Evolutionary conservation across 495 filamentous ascomycete species (phyloP).

Genomic region (Articulospora tetracladia): DNA sequence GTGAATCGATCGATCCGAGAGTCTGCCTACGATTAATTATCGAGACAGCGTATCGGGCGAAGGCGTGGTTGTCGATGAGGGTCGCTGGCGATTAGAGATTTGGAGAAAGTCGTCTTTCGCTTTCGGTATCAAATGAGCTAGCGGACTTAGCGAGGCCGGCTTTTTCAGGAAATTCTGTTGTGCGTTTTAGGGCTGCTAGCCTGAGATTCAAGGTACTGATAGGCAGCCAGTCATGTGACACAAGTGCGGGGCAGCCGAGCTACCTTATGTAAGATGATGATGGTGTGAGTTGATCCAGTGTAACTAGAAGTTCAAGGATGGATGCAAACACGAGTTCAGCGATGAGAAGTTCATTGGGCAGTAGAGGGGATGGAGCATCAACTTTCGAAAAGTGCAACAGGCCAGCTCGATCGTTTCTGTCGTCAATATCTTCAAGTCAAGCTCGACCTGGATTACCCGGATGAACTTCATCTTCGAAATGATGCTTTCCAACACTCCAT

Average conservation of each 20-base stretch:
- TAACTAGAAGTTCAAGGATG: background rate
- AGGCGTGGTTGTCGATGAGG: constrained; percentile 15
- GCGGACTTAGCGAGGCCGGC: background rate
- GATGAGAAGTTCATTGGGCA: background rate
- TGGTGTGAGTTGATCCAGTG: background rate
- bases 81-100: constrained; percentile 22
- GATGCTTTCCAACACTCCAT: constrained; percentile 56
- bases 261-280: background rate
- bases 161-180: background rate
- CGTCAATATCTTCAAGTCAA: constrained; percentile 68
- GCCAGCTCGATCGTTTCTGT: constrained; percentile 39
- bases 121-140: constrained; percentile 9
- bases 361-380: constrained; percentile 16
- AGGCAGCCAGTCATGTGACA: background rate
- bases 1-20: constrained; percentile 5
- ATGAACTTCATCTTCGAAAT: constrained; percentile 43
- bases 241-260: background rate
- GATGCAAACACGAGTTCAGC: background rate
- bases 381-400: constrained; percentile 6
- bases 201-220: background rate
- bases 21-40: constrained; percentile 21
- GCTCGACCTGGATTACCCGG: constrained; percentile 51
- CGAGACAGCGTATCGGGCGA: constrained; percentile 21
- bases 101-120: constrained; percentile 3
- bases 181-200: background rate